A percentile compares a stretch with the other conserved stretches of the same genome.
Conservation (phyloP, 2,329 filamentous ascomycete genomes). For the Thielaviopsis musarum region DNA sequence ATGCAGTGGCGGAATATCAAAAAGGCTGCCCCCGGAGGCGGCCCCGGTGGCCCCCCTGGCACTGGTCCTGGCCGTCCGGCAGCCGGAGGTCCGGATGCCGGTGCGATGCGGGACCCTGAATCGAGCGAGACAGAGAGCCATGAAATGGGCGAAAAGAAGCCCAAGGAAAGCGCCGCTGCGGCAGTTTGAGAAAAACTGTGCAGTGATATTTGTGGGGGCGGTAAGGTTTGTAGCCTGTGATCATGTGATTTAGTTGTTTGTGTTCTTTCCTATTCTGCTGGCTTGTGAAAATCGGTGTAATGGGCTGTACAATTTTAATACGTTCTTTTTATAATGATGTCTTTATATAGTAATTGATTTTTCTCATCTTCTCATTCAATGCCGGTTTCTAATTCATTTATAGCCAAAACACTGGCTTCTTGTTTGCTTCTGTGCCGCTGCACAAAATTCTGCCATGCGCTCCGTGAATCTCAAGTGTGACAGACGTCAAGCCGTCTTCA, state of each 20-base stretch:
- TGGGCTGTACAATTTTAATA: not conserved
- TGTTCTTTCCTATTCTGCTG: not conserved
- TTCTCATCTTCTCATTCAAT: too few species aligned
- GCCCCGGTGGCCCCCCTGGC: not conserved
- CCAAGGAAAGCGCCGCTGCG: not conserved
- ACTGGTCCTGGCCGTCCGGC: not conserved
- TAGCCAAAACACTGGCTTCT: not conserved
- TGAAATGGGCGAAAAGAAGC: slow-evolving; percentile 8
- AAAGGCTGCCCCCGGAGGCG: slow-evolving; percentile 20
- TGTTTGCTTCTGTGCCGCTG: not conserved
- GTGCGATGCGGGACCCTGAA: not conserved
- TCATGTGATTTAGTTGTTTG: not conserved
- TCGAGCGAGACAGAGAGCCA: slow-evolving; percentile 1
- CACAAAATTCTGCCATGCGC: not conserved
- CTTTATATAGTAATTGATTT: not conserved
- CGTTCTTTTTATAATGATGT: not conserved
- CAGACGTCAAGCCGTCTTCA: not conserved
- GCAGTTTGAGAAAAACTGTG: not conserved
- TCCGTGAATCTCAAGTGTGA: not conserved
- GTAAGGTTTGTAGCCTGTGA: not conserved
- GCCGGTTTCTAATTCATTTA: too few species aligned
- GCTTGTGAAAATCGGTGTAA: not conserved
- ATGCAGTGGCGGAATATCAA: slow-evolving; percentile 56
- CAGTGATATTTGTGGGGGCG: not conserved
- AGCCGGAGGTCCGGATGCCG: not conserved